Evolutionary conservation across 768 basidiomycete genomes (phyloP).

Genomic region (Lentinula detonsa): DNA sequence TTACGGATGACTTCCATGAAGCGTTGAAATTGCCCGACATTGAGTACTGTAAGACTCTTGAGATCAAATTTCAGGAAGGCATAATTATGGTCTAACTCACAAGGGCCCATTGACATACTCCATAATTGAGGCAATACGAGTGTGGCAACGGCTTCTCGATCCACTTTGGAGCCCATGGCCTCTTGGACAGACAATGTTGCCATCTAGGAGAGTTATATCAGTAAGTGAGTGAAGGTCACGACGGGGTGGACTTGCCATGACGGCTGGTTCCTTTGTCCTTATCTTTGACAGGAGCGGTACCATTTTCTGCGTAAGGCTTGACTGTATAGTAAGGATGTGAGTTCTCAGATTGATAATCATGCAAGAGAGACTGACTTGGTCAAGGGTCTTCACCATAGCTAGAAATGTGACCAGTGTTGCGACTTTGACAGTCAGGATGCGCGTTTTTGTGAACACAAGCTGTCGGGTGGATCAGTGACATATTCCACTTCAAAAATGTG

Average conservation of each 20-base stretch:
- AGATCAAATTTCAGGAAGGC: neutral
- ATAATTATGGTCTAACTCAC: conserved; percentile 36
- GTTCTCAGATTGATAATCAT: neutral
- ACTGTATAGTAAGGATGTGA: conserved; percentile 26
- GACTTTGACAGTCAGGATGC: conserved; percentile 87
- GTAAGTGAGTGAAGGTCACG: neutral
- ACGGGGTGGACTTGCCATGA: conserved; percentile 57
- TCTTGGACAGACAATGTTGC: conserved; percentile 88
- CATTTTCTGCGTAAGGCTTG: conserved; percentile 89
- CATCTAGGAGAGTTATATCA: conserved; percentile 43
- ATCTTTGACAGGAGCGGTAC: conserved; percentile 94
- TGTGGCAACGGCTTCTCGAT: conserved; percentile 87
- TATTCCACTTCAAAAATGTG: neutral
- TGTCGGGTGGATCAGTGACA: conserved; percentile 22
- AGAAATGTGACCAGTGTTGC: conserved; percentile 80
- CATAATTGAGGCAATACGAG: conserved; percentile 89
- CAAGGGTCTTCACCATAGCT: conserved; percentile 83
- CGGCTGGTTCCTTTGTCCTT: conserved; percentile 91
- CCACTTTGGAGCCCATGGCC: conserved; percentile 93
- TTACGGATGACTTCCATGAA: conserved; percentile 86
- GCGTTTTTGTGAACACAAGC: conserved; percentile 92
- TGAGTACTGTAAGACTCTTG: conserved; percentile 46
- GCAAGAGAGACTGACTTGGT: conserved; percentile 49
- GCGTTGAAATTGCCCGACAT: conserved; percentile 79
- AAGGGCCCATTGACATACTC: conserved; percentile 95